Base-by-base conservation (phyloP, 345 rosid genomes). In the Pseudoturritis turrita region DNA sequence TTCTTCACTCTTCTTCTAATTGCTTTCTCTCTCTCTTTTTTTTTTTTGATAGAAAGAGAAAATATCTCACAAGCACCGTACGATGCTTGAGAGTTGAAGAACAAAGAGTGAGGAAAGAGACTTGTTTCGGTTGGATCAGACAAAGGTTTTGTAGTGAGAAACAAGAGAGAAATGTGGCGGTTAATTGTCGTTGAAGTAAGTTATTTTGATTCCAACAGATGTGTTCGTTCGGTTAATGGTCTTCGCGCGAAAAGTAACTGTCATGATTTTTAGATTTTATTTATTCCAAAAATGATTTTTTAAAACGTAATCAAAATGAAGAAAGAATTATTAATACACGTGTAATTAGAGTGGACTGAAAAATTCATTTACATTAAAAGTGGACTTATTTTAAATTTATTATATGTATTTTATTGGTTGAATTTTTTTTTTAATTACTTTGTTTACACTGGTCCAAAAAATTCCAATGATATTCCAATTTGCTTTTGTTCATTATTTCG, bases 11-110 rank as follows among this genome's bases (percentile, higher is more conserved):
- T 59, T 70, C 19, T 70, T 59, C 50, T 22, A 28, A 6, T 55
- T 68, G 44, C 23, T 55, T 55, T 44, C 63, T 68, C 37, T 6
- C 4, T 40, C 22, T 3, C 37, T 15, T 45, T 9, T 4, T 41
- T 4, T 33, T 37, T 18, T 8, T 36, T 1, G 29, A 19, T 18
- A 17, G 41, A 26, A 46, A 8, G 47, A 52, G 62, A 52, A 31
- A 43, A 45, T 2, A n/a, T 62, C 70, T 75, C 63, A 50, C 69
- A 62, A 75, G 69, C 78, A 51, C 55, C 19, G 39, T n/a, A 1
- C 2, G 68, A 41, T 75, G 73, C 78, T 68, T 69, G 74, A 75
- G 79, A 75, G 78, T 72, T 33, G 70, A 63, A 53, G 70, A 55
- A 33, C 77, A 44, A 53, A 18, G 49, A 51, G 73, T 60, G 44